Base-by-base conservation (phyloP, 345 rosid genomes). In the Passiflora organensis region DNA sequence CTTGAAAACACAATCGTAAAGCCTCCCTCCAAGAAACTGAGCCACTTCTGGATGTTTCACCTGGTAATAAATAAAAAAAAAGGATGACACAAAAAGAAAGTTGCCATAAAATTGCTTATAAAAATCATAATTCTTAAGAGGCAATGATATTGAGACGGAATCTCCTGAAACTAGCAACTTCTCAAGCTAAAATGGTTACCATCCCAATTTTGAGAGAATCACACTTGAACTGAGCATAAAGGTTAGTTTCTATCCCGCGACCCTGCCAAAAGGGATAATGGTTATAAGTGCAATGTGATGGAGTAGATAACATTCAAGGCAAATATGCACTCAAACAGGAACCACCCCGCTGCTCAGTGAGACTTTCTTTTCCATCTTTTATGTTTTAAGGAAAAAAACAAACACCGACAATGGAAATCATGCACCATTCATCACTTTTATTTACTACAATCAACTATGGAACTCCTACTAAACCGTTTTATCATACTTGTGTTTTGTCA, bases 21-120 rank as follows among this genome's bases (percentile, higher is more conserved):
- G 95, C 70, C 95, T 72, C 34, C 99, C 99, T 59, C 97, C 99
- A 0, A 94, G 95, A 74, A 94, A 94, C 79, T 94, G 88, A 10
- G 97, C 97, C 64, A 94, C 99, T 72, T 94, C 99, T 9, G 75
- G 81, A 76, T 94, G 99, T 72, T 94, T 94, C 55, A 94, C 99
- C 99, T 94, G 78, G 64, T 45, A 10, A 50, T 43, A 52, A 59
- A 22, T 28, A 5, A 23, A 25, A 8, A 6, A 18, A 23, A 43
- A 43, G 20, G 38, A 5, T 17, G 55, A 20, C 3, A 6, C 20
- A 36, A 12, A 51, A 1, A 24, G 37, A 25, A 20, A 44, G 19
- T 25, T 2, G 17, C 48, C 44, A 32, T 16, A 10, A 50, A n/a
- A 53, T 58, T 16, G 36, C 3, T 28, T 3, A 28, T 28, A 8